Conservation (phyloP, 805 yeast species). For the Ogataea pignaliae region DNA sequence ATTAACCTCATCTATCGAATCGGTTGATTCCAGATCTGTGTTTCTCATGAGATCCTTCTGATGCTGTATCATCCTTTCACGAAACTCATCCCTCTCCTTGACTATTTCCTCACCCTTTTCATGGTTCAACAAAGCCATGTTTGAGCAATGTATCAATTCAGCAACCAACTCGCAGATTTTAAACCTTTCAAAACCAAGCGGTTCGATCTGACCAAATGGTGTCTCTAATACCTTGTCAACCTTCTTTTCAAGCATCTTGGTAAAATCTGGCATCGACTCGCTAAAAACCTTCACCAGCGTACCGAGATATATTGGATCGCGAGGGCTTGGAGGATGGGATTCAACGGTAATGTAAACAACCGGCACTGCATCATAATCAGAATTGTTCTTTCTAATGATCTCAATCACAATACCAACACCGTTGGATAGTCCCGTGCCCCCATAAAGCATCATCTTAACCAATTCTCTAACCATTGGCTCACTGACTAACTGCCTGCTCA, state of each 20-base stretch:
- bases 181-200: slow-evolving; percentile 87
- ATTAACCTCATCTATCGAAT: slow-evolving; percentile 29
- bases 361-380: slow-evolving; percentile 89
- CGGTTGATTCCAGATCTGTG: slow-evolving; percentile 24
- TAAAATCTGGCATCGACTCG: slow-evolving; percentile 64
- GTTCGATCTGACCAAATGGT: slow-evolving; percentile 63
- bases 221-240: slow-evolving; percentile 44
- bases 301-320: slow-evolving; percentile 93
- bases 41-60: slow-evolving; percentile 23
- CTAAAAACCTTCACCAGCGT: slow-evolving; percentile 77
- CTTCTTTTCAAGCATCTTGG: slow-evolving; percentile 47
- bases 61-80: slow-evolving; percentile 45
- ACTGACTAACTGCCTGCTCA: slow-evolving; percentile 86
- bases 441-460: slow-evolving; percentile 71
- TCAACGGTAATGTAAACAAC: slow-evolving; percentile 78
- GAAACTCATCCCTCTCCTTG: slow-evolving; percentile 59
- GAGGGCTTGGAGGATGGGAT: slow-evolving; percentile 85
- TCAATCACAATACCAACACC: slow-evolving; percentile 95
- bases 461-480: slow-evolving; percentile 61
- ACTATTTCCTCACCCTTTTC: slow-evolving; percentile 67
- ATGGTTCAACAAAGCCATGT: slow-evolving; percentile 87
- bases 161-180: slow-evolving; percentile 90
- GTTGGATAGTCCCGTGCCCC: slow-evolving; percentile 85
- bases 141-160: slow-evolving; percentile 93
- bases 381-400: slow-evolving; percentile 89